A percentile compares a stretch with the other conserved stretches of the same genome.
phyloP scores from a whole-genome alignment of 768 basidiomycete species.

The Macrolepiota fuliginosa region DNA sequence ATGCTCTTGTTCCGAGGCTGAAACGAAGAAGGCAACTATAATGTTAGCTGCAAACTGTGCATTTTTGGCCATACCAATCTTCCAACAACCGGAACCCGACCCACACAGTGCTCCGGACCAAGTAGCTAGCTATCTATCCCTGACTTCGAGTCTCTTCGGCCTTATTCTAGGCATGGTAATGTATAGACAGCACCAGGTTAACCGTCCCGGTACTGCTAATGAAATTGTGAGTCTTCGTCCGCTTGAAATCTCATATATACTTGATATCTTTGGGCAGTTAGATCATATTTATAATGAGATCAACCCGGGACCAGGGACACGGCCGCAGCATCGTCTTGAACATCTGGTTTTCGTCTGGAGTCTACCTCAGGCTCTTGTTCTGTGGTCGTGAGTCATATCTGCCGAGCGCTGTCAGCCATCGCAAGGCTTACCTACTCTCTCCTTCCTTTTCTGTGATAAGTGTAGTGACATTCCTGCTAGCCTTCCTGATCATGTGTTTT shows the following conservation, averaged over 20 bases:
- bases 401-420: too few relatives aligned
- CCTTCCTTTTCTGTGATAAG: background rate
- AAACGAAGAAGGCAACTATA: slow-evolving; percentile 1
- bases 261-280: background rate
- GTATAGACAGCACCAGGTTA: background rate
- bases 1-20: background rate
- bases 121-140: slow-evolving; percentile 7
- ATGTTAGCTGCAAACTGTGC: slow-evolving; percentile 7
- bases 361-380: slow-evolving; percentile 3
- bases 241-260: too few relatives aligned
- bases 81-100: background rate
- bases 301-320: background rate
- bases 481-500: slow-evolving; percentile 11
- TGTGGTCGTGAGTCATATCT: slow-evolving; percentile 9
- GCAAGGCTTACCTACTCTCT: background rate
- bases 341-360: slow-evolving; percentile 8
- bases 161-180: slow-evolving; percentile 2
- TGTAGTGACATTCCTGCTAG: slow-evolving; percentile 1
- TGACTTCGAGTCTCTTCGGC: slow-evolving; percentile 1
- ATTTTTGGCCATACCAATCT: slow-evolving; percentile 7
- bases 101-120: slow-evolving; percentile 5
- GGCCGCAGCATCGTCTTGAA: background rate
- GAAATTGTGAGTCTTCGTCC: background rate
- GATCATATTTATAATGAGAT: background rate
- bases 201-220: background rate